These are phyloP conservation scores for Cutaneotrichosporon cyanovorans DNA, from an alignment of 1,284 basidiomycete genomes.

Conservation along the genomic window DNA sequence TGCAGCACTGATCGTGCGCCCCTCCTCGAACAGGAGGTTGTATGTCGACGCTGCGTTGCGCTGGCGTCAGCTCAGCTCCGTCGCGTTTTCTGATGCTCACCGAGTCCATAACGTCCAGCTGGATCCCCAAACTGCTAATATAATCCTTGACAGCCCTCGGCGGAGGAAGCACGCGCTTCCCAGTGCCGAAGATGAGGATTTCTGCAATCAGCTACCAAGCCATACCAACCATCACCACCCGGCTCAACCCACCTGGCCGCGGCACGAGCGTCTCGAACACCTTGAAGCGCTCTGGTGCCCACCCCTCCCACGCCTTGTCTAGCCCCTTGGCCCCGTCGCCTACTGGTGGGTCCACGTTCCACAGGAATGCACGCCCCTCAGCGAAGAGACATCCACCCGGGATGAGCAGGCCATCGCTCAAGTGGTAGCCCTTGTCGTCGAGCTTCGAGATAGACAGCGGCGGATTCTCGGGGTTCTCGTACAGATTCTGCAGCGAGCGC, in stretches of 20 bases:
- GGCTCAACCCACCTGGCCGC: slow-evolving; percentile 63
- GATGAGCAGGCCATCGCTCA: slow-evolving; percentile 60
- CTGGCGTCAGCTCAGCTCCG: slow-evolving; percentile 43
- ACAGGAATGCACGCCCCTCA: slow-evolving; percentile 78
- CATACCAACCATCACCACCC: not conserved
- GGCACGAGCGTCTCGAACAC: slow-evolving; percentile 75
- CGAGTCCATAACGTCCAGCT: slow-evolving; percentile 89
- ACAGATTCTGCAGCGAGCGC: slow-evolving; percentile 22
- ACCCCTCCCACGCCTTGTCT: slow-evolving; percentile 49
- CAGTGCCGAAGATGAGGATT: slow-evolving; percentile 83
- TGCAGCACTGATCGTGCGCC: slow-evolving; percentile 80
- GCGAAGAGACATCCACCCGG: slow-evolving; percentile 73
- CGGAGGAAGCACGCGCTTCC: slow-evolving; percentile 61
- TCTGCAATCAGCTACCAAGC: slow-evolving; percentile 52
- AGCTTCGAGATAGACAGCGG: slow-evolving; percentile 36
- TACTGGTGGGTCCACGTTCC: slow-evolving; percentile 66
- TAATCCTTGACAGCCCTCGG: slow-evolving; percentile 63
- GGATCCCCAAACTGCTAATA: slow-evolving; percentile 71
- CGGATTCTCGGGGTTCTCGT: slow-evolving; percentile 23
- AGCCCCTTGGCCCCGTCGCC: slow-evolving; percentile 44
- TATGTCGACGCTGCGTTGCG: slow-evolving; percentile 90
- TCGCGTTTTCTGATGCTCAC: slow-evolving; percentile 50
- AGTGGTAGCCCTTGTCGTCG: slow-evolving; percentile 41
- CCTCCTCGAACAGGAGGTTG: slow-evolving; percentile 87
- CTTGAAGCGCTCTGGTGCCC: slow-evolving; percentile 65